A percentile compares a stretch with the other conserved stretches of the same genome.
These are phyloP conservation scores for Fusarium papillatum DNA, from an alignment of 2,329 filamentous ascomycete species.

Conservation along the genomic window DNA sequence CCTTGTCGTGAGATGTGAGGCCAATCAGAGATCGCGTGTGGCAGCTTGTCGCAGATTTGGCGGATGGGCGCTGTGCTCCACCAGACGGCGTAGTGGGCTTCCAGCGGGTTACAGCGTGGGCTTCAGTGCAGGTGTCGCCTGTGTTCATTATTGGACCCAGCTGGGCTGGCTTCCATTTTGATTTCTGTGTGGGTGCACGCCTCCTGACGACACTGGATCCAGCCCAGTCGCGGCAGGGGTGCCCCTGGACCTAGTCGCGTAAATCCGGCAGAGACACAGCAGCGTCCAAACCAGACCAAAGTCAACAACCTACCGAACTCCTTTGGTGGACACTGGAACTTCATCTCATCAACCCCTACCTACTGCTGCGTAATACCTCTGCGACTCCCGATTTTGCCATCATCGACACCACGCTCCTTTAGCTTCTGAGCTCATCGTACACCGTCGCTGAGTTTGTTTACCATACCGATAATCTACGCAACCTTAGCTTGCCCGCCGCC, in stretches of 20 bases:
- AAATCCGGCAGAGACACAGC: constrained; percentile 39
- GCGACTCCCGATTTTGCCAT: constrained; percentile 21
- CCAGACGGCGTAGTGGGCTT: constrained; percentile 15
- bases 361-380: constrained; percentile 26
- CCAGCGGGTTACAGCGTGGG: constrained; percentile 11
- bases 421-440: constrained; percentile 19
- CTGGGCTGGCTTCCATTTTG: background rate
- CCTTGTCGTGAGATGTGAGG: constrained; percentile 7
- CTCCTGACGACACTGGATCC: constrained; percentile 49
- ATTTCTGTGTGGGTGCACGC: constrained; percentile 17
- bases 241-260: constrained; percentile 44
- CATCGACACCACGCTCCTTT: constrained; percentile 38
- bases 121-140: constrained; percentile 18
- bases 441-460: constrained; percentile 34
- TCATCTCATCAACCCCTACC: constrained; percentile 38
- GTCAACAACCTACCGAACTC: constrained; percentile 41
- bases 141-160: constrained; percentile 4
- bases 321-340: constrained; percentile 34
- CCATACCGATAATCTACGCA: constrained; percentile 8
- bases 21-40: constrained; percentile 28
- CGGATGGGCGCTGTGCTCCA: constrained; percentile 24
- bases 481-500: constrained; percentile 28
- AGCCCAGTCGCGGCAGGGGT: constrained; percentile 49
- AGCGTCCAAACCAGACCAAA: constrained; percentile 30
- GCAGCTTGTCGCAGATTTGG: constrained; percentile 17